Evolutionary conservation across 768 basidiomycete genomes (phyloP), one percentile per base, ranked within the genome.

Genomic region (Termitomyces sp.): DNA sequence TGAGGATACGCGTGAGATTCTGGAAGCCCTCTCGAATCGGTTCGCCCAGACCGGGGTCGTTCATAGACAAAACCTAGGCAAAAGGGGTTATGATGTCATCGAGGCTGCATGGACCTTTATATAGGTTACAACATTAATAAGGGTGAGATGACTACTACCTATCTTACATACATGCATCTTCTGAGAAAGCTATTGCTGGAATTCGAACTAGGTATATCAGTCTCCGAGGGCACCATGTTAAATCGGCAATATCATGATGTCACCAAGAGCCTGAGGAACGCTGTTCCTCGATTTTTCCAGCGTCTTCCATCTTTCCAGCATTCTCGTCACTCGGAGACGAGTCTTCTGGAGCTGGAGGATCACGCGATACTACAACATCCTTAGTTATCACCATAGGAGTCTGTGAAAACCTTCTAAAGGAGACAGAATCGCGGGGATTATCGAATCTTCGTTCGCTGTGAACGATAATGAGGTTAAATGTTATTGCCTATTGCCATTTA

Each of bases 381-480:
- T 48, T 53, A 11, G 37, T 59, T 38, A 59, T 59, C 47, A 54
- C 24, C 55, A 59, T 49, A 1, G 45, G 41, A 24, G 47, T 37
- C 37, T 43, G 37, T 4, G 58, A 45, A 35, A 46, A 41, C 21
- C 53, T 54, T 45, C 28, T 46, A 24, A 40, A 44, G 19, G 54
- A 51, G 4, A 43, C 35, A 8, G 51, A 52, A 43, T 53, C 50
- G n/a, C 12, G 43, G 3, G 28, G 42, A 12, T 24, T 34, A 35
- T 44, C 41, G 26, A 34, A 37, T 8, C 41, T 21, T 42, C 47
- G 21, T 45, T 47, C 34, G 11, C 47, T 56, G 26, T 55, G 51
- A 11, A 46, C 46, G n/a, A 59, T 59, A 7, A 56, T 56, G 19
- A 59, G 41, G 40, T 59, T 59, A 52, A 54, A 59, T 43, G 58